Conservation (phyloP, 140 eudicot genomes). For the Ambrosia hybrid region DNA sequence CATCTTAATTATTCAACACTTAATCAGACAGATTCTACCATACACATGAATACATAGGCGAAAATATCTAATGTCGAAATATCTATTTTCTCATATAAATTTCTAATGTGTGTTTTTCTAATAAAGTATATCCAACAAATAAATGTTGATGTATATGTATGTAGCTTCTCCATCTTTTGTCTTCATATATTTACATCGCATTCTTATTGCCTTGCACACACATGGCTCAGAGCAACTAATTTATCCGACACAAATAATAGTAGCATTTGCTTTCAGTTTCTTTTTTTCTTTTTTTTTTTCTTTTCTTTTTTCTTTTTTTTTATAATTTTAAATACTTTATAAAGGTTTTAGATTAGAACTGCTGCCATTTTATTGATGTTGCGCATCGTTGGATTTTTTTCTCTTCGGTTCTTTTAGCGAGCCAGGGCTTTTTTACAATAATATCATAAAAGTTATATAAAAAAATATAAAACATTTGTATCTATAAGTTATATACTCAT, state of each 20-base stretch:
- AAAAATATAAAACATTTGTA: no score
- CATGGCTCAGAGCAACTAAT: conserved; percentile 30
- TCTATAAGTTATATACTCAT: no score
- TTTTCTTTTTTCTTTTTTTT: background rate
- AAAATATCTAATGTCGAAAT: no score
- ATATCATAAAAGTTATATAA: no score
- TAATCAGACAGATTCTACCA: no score
- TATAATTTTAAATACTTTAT: background rate
- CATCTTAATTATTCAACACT: no score
- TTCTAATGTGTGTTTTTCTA: conserved; percentile 1
- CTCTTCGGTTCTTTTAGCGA: background rate
- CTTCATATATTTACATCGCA: conserved; percentile 7
- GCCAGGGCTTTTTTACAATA: no score
- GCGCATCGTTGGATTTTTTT: background rate
- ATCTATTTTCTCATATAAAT: background rate
- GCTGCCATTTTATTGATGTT: conserved; percentile 1
- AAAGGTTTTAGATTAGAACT: background rate
- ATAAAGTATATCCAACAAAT: conserved; percentile 16
- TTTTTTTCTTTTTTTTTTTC: background rate
- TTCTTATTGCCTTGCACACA: conserved; percentile 26
- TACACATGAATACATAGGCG: no score
- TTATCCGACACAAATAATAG: conserved; percentile 20
- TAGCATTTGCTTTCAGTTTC: background rate
- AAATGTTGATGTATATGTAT: conserved; percentile 12
- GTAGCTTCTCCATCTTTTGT: conserved; percentile 2